Percentiles rank a stretch among this genome's conserved stretches.
Evolutionary conservation across 306 rosid genomes (phyloP).

Genomic region (Pterocarpus macrocarpus): DNA sequence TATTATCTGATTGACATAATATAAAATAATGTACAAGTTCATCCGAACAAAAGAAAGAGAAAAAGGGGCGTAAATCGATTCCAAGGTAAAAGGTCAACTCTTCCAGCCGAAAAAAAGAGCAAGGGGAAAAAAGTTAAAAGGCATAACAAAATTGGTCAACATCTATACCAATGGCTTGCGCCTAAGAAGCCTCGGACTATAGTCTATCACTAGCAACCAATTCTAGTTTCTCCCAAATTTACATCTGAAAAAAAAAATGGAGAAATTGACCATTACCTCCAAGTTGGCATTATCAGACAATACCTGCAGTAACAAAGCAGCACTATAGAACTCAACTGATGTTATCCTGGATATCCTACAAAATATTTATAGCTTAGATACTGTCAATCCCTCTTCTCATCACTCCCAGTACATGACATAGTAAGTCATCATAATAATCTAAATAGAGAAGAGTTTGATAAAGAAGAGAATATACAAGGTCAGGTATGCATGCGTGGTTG

Average conservation of each 20-base stretch:
- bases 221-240: constrained; percentile 42
- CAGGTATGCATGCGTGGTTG: constrained; percentile 75
- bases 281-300: neutral
- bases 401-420: constrained; percentile 21
- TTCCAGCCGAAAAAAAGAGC: constrained; percentile 34
- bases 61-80: constrained; percentile 3
- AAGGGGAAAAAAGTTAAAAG: neutral
- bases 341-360: constrained; percentile 27
- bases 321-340: neutral
- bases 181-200: constrained; percentile 22
- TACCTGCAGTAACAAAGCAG: constrained; percentile 42
- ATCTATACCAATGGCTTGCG: constrained; percentile 33
- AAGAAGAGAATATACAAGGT: constrained; percentile 54
- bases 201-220: constrained; percentile 26
- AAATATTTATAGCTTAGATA: constrained; percentile 22
- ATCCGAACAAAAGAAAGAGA: neutral
- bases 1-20: neutral
- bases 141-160: constrained; percentile 22
- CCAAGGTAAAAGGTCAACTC: constrained; percentile 27
- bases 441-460: constrained; percentile 10
- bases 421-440: constrained; percentile 19
- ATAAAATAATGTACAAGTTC: constrained; percentile 39
- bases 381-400: constrained; percentile 42
- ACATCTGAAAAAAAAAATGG: neutral
- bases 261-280: constrained; percentile 15